Percentiles rank a stretch among this genome's conserved stretches.
Evolutionary conservation across 139 green algal species (phyloP).

Genomic region (Chlamydomonas sp.): DNA sequence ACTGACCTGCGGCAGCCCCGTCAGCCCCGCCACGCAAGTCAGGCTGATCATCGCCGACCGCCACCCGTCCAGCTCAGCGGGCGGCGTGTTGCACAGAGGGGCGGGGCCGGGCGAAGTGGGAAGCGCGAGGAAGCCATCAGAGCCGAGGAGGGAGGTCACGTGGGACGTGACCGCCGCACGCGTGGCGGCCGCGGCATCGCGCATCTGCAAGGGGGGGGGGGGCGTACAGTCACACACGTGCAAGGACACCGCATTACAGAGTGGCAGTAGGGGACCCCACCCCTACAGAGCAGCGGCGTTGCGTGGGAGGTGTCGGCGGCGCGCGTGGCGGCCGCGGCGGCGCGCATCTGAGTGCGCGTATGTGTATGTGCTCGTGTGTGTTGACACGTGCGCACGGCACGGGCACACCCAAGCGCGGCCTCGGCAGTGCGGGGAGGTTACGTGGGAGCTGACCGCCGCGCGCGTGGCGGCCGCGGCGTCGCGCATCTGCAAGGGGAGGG

Average conservation of each 20-base stretch:
- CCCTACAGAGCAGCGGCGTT: constrained; percentile 45
- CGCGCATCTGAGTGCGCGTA: background rate
- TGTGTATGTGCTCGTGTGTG: constrained; percentile 1
- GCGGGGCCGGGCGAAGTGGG: constrained; percentile 68
- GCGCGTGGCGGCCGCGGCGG: too few relatives aligned
- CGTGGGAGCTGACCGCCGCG: constrained; percentile 31
- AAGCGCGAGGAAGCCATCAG: constrained; percentile 56
- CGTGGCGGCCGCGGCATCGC: constrained; percentile 8
- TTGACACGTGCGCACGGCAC: too few relatives aligned
- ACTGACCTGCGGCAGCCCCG: constrained; percentile 73
- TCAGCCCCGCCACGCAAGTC: constrained; percentile 71
- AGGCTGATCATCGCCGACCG: constrained; percentile 56
- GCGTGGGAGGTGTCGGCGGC: too few relatives aligned
- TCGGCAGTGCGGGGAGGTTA: constrained; percentile 55
- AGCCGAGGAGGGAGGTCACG: constrained; percentile 51
- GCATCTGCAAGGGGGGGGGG: background rate
- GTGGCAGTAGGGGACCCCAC: constrained; percentile 64
- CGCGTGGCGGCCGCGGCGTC: constrained; percentile 11
- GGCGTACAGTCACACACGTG: background rate
- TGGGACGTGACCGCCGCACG: constrained; percentile 33
- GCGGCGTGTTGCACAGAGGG: constrained; percentile 38
- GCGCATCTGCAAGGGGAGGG: background rate
- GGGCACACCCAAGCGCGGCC: too few relatives aligned
- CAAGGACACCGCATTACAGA: too few relatives aligned
- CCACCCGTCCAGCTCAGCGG: constrained; percentile 53